These are phyloP conservation scores for Henningerozyma blattae DNA, from an alignment of 805 yeast genomes.

Conservation along the genomic window DNA sequence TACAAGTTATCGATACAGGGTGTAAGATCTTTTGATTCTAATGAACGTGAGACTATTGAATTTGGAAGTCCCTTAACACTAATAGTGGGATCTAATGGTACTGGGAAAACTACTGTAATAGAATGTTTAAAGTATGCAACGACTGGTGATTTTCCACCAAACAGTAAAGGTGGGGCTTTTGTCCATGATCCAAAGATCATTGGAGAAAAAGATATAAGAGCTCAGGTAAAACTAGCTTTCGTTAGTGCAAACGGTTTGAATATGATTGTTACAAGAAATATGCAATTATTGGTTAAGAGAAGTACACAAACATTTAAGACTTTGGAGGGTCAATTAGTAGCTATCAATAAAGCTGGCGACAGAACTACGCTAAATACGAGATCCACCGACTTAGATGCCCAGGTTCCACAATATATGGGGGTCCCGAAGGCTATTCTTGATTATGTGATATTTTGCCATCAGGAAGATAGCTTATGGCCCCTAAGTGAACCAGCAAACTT, in stretches of 20 bases:
- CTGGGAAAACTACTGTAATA: conserved; percentile 92
- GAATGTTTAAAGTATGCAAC: conserved; percentile 91
- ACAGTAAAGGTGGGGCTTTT: conserved; percentile 91
- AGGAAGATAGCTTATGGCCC: conserved; percentile 96
- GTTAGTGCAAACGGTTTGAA: conserved; percentile 56
- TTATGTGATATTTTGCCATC: conserved; percentile 93
- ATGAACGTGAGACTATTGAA: conserved; percentile 71
- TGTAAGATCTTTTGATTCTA: conserved; percentile 82
- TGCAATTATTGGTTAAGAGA: conserved; percentile 59
- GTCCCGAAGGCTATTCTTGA: conserved; percentile 81
- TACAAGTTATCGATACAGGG: conserved; percentile 70
- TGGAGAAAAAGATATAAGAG: conserved; percentile 67
- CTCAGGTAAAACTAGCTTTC: conserved; percentile 84
- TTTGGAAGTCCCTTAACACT: conserved; percentile 85
- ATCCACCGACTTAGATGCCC: conserved; percentile 70
- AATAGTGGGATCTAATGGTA: conserved; percentile 92
- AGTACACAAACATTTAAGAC: conserved; percentile 72
- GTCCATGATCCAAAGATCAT: conserved; percentile 81
- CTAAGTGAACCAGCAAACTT: conserved; percentile 78
- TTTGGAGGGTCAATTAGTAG: conserved; percentile 75
- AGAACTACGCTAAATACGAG: conserved; percentile 68
- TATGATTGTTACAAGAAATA: conserved; percentile 79
- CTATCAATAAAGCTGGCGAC: conserved; percentile 47
- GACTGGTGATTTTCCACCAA: conserved; percentile 93
- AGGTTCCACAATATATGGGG: conserved; percentile 75